Evolutionary conservation across 192 early-diverging fungal species (phyloP).

Genomic region (Rhizophagus sp.): DNA sequence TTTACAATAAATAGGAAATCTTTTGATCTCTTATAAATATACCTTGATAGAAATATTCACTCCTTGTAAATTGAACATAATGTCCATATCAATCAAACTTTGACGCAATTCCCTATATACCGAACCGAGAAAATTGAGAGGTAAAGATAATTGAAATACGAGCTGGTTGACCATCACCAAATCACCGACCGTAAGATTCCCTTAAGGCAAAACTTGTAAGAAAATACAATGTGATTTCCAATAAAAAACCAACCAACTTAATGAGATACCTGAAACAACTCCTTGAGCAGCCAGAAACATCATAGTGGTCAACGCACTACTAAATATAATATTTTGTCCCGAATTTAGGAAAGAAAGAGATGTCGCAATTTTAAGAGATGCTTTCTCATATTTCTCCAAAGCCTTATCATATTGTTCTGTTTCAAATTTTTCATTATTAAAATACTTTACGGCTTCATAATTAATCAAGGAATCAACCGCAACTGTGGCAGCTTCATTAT

Average conservation of each 20-base stretch:
- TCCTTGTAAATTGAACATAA: conserved; percentile 86
- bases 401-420: conserved; percentile 85
- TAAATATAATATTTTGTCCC: conserved; percentile 94
- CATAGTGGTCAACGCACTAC: conserved; percentile 87
- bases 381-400: conserved; percentile 87
- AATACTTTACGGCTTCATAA: conserved; percentile 93
- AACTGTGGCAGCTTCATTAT: conserved; percentile 91
- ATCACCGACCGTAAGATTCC: conserved; percentile 92
- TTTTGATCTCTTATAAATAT: background rate
- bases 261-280: conserved; percentile 54
- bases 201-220: conserved; percentile 32
- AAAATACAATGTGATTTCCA: background rate
- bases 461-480: conserved; percentile 97
- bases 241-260: background rate
- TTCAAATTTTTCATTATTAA: conserved; percentile 94
- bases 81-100: conserved; percentile 95
- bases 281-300: conserved; percentile 97
- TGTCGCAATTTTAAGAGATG: conserved; percentile 88
- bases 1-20: background rate
- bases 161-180: conserved; percentile 99
- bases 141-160: conserved; percentile 96
- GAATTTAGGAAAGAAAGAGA: conserved; percentile 92
- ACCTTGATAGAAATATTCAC: conserved; percentile 41
- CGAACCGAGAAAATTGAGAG: conserved; percentile 96
- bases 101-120: conserved; percentile 97